Conservation (phyloP, 2,329 filamentous ascomycete species). For the Beauveria sp. region DNA sequence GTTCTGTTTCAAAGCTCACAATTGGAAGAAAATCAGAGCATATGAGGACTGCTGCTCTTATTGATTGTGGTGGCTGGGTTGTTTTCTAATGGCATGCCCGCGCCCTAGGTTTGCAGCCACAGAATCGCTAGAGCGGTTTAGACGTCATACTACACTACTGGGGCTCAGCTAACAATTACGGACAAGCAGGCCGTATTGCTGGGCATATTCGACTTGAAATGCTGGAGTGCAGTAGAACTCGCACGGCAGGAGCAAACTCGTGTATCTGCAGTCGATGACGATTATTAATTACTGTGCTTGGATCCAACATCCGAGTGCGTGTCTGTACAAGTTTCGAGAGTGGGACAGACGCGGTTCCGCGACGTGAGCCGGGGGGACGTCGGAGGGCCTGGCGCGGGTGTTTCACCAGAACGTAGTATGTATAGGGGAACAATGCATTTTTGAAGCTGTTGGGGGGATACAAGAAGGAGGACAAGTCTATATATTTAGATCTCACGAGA, state of each 20-base stretch:
- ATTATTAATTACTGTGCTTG: neutral
- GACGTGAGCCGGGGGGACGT: neutral
- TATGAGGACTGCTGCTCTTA: too few species aligned
- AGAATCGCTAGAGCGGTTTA: neutral
- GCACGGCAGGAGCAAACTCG: neutral
- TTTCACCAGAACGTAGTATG: neutral
- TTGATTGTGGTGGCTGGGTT: neutral
- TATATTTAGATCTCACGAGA: neutral
- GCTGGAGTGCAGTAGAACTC: neutral
- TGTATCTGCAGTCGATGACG: neutral
- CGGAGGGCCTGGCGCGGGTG: neutral
- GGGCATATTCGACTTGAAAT: neutral
- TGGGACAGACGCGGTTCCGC: slow-evolving; percentile 8
- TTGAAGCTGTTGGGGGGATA: neutral
- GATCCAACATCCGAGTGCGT: neutral
- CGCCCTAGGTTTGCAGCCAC: neutral
- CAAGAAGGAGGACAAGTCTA: neutral
- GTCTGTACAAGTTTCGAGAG: neutral
- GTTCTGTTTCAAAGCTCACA: neutral
- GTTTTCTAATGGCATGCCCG: neutral
- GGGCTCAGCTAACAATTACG: neutral
- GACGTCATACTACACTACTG: slow-evolving; percentile 5
- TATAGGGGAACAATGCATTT: neutral
- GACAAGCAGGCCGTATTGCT: neutral
- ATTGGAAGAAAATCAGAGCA: too few species aligned